These are phyloP conservation scores for Metschnikowia shivogae DNA, from an alignment of 805 yeast species.

Conservation along the genomic window DNA sequence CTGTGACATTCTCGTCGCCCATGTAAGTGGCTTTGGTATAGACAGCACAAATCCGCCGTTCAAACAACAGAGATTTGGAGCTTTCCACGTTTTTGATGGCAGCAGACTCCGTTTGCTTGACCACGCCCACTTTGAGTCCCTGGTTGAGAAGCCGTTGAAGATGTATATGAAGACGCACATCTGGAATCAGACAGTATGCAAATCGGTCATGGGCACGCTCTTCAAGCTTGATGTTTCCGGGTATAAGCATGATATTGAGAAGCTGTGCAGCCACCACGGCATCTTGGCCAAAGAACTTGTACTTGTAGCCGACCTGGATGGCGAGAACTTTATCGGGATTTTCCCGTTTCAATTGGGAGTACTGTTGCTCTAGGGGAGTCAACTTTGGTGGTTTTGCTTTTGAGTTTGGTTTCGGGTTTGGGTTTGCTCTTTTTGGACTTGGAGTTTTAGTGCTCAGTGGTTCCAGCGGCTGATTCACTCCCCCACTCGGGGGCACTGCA, in stretches of 20 bases:
- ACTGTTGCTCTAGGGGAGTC: constrained; percentile 80
- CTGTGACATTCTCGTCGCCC: constrained; percentile 42
- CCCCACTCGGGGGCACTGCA: too few relatives aligned
- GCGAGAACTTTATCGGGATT: constrained; percentile 70
- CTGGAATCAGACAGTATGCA: constrained; percentile 86
- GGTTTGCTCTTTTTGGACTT: neutral
- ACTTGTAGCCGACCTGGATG: constrained; percentile 89
- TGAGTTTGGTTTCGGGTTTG: neutral
- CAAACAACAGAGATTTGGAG: constrained; percentile 50
- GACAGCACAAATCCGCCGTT: constrained; percentile 62
- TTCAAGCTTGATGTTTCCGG: constrained; percentile 59
- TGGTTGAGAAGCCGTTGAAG: constrained; percentile 63
- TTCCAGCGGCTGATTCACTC: too few relatives aligned
- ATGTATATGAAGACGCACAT: constrained; percentile 67
- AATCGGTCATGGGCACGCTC: constrained; percentile 51
- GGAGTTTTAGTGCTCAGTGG: too few relatives aligned
- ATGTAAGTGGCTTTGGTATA: constrained; percentile 83
- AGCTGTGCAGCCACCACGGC: constrained; percentile 66
- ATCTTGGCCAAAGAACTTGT: constrained; percentile 80
- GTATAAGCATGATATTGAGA: constrained; percentile 65
- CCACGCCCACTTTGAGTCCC: constrained; percentile 83
- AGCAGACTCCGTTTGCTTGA: constrained; percentile 79
- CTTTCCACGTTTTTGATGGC: constrained; percentile 61
- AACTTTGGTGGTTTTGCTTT: constrained; percentile 9
- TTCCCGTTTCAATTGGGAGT: constrained; percentile 55